Evolutionary conservation across 306 rosid species (phyloP), one percentile per base, ranked within the genome.

Genomic region (Hylodesmum podocarpum): DNA sequence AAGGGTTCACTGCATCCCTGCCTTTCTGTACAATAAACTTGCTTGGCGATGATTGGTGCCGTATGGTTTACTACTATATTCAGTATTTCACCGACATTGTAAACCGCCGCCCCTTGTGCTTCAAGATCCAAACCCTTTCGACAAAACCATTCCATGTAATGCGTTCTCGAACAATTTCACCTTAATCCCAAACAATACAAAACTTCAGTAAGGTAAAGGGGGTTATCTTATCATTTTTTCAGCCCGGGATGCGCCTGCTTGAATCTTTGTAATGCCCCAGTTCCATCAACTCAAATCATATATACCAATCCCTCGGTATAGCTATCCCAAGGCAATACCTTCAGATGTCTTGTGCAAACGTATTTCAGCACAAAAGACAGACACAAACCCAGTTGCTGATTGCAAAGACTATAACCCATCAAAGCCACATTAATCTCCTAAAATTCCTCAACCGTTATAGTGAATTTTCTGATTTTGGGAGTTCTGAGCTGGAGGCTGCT

Each of bases 351-450:
- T 57, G 79, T 84, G 91, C 93, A 80, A 88, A 86, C 83, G 70
- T 78, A 83, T 78, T 79, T 81, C 86, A 82, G 91, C 90, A 80
- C 87, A 86, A 81, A 84, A 79, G 87, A 89, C 85, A 83, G 87
- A 96, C 97, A 96, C 92, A 91, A 82, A 85, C 90, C 86, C 85
- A 82, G 89, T 89, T 76, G 90, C 92, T 78, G 97, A 88, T 81
- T 86, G 92, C 97, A 86, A 91, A 83, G 93, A 89, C 79, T 80
- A 87, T 88, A 92, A 90, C 99, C 99, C 98, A 87, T 89, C 89
- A 92, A 84, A 78, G 87, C 87, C 83, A 83, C 70, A 70, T 75
- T 71, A 51, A 77, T 70, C 82, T 82, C 79, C 84, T 67, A 70
- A 63, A 14, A 74, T 83, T 77, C 73, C 80, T 87, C 83, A 96